A percentile compares a stretch with the other conserved stretches of the same genome.
Evolutionary conservation across 1,284 basidiomycete species (phyloP).

Genomic region (Bondarzewia mesenterica): DNA sequence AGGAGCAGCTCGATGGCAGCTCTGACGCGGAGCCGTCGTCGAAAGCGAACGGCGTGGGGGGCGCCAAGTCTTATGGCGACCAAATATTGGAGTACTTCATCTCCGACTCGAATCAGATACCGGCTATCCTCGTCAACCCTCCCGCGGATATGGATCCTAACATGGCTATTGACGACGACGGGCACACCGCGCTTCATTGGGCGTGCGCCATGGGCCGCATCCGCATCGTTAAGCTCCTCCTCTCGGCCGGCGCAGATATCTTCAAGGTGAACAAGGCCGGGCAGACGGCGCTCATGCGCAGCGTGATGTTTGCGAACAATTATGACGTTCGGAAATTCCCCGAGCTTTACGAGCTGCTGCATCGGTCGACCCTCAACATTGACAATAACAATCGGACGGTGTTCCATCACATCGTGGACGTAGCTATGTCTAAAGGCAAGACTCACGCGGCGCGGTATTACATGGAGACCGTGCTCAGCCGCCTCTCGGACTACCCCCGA

Average conservation of each 20-base stretch:
- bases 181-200: conserved; percentile 97
- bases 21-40: conserved; percentile 30
- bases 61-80: conserved; percentile 75
- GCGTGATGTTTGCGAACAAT: conserved; percentile 99
- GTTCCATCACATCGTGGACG: conserved; percentile 97
- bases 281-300: conserved; percentile 97
- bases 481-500: conserved; percentile 91
- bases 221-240: conserved; percentile 90
- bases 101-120: conserved; percentile 93
- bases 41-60: conserved; percentile 31
- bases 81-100: conserved; percentile 99
- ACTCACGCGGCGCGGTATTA: conserved; percentile 98
- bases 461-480: conserved; percentile 91
- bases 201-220: conserved; percentile 99
- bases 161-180: conserved; percentile 97
- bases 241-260: conserved; percentile 93
- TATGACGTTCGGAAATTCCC: conserved; percentile 99
- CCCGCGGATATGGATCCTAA: conserved; percentile 94
- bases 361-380: conserved; percentile 97
- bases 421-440: conserved; percentile 98
- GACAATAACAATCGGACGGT: conserved; percentile 98
- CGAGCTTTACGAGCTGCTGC: conserved; percentile 93
- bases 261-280: conserved; percentile 97
- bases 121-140: conserved; percentile 81
- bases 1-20: conserved; percentile 15